Conservation (phyloP, 176 grass and related monocot genomes). For the Aegilops bicornis region DNA sequence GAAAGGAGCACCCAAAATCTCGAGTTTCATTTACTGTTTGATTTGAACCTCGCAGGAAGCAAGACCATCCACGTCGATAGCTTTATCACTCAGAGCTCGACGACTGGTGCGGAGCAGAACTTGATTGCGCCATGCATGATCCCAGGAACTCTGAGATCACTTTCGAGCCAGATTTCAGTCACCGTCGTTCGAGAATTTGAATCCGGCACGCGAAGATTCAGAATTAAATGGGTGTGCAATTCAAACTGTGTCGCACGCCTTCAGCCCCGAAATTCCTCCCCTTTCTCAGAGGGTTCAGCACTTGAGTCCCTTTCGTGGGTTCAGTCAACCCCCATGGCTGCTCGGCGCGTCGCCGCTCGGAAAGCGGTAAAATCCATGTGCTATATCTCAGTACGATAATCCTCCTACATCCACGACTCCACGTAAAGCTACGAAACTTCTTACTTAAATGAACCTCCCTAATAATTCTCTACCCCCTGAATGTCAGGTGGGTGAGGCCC, state of each 20-base stretch:
- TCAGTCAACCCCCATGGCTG: neutral
- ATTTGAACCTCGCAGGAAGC: constrained; percentile 20
- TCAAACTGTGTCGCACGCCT: constrained; percentile 10
- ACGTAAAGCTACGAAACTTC: too few species aligned
- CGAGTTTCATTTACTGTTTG: neutral
- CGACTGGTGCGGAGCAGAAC: neutral
- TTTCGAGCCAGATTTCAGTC: neutral
- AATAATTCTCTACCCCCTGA: too few species aligned
- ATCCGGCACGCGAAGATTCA: constrained; percentile 1
- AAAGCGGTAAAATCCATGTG: too few species aligned
- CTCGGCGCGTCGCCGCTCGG: too few species aligned
- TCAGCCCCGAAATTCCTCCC: neutral
- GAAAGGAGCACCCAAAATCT: neutral
- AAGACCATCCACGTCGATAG: neutral
- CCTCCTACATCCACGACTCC: too few species aligned
- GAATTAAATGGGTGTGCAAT: neutral
- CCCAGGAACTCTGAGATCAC: neutral
- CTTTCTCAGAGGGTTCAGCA: neutral
- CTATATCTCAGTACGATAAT: too few species aligned
- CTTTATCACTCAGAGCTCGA: neutral
- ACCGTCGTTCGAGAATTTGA: neutral
- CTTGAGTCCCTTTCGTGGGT: constrained; percentile 1
- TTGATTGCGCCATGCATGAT: neutral
- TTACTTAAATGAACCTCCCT: too few species aligned
- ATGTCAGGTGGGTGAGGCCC: too few species aligned